Conservation (phyloP, 371 early-diverging fungal species). For the Mucor sp. region DNA sequence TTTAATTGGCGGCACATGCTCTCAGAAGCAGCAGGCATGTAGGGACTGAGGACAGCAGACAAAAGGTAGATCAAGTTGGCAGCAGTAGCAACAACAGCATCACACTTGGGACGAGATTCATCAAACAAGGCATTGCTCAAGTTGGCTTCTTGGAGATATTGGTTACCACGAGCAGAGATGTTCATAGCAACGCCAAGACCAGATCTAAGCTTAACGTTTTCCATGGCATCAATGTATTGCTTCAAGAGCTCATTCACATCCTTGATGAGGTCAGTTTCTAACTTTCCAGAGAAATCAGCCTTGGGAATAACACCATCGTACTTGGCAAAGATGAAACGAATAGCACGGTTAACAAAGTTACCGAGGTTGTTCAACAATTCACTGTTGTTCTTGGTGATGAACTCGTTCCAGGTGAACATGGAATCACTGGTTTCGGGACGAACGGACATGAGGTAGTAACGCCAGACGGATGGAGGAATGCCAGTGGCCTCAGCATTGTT, state of each 20-base stretch:
- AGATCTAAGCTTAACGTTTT: conserved; percentile 82
- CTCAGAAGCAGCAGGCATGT: conserved; percentile 89
- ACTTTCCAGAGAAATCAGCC: conserved; percentile 45
- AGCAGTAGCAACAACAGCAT: conserved; percentile 83
- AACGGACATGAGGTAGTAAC: conserved; percentile 96
- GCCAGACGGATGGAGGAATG: conserved; percentile 95
- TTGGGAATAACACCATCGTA: conserved; percentile 82
- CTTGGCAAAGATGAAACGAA: conserved; percentile 93
- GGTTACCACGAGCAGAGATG: conserved; percentile 94
- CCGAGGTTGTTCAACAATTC: conserved; percentile 98
- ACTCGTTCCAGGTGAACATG: conserved; percentile 95
- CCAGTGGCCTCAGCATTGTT: conserved; percentile 94
- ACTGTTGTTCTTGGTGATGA: conserved; percentile 92
- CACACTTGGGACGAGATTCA: conserved; percentile 77
- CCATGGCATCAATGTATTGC: conserved; percentile 82
- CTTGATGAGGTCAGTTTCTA: conserved; percentile 67
- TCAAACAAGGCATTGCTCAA: conserved; percentile 87
- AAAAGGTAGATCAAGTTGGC: conserved; percentile 90
- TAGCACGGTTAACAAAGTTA: conserved; percentile 98
- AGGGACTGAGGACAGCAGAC: conserved; percentile 89
- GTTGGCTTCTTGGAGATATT: conserved; percentile 92
- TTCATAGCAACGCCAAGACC: conserved; percentile 92
- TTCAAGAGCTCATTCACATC: conserved; percentile 82
- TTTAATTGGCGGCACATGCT: conserved; percentile 82
- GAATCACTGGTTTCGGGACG: conserved; percentile 99